Evolutionary conservation across 2,329 filamentous ascomycete genomes (phyloP).

Genomic region (Ceratocystis ficicola): DNA sequence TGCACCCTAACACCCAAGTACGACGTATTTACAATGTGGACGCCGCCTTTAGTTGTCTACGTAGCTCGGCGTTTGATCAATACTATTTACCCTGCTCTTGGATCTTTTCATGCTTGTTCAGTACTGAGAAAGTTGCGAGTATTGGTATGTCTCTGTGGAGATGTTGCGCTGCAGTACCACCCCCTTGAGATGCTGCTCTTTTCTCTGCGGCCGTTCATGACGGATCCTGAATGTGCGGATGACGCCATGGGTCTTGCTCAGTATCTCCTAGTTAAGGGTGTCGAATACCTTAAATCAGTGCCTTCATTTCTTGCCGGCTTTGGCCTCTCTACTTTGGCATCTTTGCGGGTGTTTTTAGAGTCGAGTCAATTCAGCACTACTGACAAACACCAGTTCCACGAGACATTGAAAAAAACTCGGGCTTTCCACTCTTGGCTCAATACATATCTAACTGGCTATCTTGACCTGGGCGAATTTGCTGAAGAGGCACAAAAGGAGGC

Average conservation of each 20-base stretch:
- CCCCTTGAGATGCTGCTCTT: constrained; percentile 83
- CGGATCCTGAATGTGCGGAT: constrained; percentile 76
- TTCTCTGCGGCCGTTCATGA: constrained; percentile 63
- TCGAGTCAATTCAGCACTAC: constrained; percentile 67
- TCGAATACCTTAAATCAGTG: constrained; percentile 47
- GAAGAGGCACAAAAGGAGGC: constrained; percentile 38
- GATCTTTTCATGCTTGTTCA: constrained; percentile 74
- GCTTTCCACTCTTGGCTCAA: constrained; percentile 70
- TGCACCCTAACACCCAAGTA: constrained; percentile 55
- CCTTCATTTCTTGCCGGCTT: constrained; percentile 74
- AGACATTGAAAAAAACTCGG: constrained; percentile 63
- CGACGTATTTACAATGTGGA: constrained; percentile 58
- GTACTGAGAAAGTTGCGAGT: constrained; percentile 77
- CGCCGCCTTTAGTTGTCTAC: constrained; percentile 58
- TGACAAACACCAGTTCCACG: constrained; percentile 69
- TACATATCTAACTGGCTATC: constrained; percentile 52
- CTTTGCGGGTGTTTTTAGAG: constrained; percentile 62
- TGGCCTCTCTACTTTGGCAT: constrained; percentile 64
- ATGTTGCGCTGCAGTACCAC: constrained; percentile 62
- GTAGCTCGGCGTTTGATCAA: constrained; percentile 68
- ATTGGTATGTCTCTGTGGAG: constrained; percentile 64
- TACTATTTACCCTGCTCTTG: constrained; percentile 69
- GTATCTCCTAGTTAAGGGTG: constrained; percentile 64
- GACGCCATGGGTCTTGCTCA: constrained; percentile 78
- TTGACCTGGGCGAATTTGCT: constrained; percentile 39